Evolutionary conservation across 1,284 basidiomycete genomes (phyloP), one percentile per base, ranked within the genome.

Genomic region (Ceratobasidium sp.): DNA sequence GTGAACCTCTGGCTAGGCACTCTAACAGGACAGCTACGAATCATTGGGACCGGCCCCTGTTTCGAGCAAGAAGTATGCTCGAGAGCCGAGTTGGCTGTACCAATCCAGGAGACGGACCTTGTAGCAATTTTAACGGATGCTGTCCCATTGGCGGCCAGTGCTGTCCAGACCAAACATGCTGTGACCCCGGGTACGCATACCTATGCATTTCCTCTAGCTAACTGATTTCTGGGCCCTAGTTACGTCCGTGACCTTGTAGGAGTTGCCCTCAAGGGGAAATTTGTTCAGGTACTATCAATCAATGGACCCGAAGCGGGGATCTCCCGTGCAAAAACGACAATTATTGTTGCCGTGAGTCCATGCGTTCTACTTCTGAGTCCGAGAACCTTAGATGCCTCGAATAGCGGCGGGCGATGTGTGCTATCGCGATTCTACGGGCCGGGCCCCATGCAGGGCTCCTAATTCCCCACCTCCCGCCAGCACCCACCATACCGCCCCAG

Each of bases 121-220:
- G 77, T 33, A n/a, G 70, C 33, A 4, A 10, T n/a, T n/a, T n/a
- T 27, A 44, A 10, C 27, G 5, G 7, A n/a, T 78, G 77, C 64
- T 78, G 77, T 38, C 77, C 77, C 2, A 44, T 67, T 44, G 77
- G 70, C 30, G 77, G 77, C 2, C 27, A 54, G 44, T 78, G 77
- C 70, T 78, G 77, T 35, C 41, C 33, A 14, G 41, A n/a, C 41
- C 44, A 64, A 14, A 65, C 41, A 54, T 74, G 77, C 48, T 78
- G 77, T 46, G 67, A 18, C 52, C 20, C 20, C 12, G 33, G 46
- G 46, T 35, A n/a, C n/a, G 60, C 23, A 35, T 75, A 27, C 1
- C 38, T n/a, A 1, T 35, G 2, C 30, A 20, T n/a, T 30, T 18
- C 14, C 66, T 62, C 38, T 23, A 50, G 50, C 38, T 35, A 7